These are phyloP conservation scores for Penicillium canariense DNA, from an alignment of 495 filamentous ascomycete genomes.

Conservation along the genomic window DNA sequence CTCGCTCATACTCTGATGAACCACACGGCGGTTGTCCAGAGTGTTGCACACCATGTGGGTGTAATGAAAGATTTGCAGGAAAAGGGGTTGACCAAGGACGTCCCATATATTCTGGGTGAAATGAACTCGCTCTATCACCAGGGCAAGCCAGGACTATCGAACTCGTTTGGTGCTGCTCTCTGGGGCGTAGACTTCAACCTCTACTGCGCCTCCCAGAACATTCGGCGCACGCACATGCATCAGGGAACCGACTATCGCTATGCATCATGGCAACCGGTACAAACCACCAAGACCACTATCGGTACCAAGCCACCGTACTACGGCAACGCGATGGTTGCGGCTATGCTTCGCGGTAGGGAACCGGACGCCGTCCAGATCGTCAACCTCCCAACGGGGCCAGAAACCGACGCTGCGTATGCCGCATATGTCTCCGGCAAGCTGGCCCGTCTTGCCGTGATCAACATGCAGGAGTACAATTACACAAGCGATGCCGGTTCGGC, in stretches of 20 bases:
- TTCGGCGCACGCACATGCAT: slow-evolving; percentile 66
- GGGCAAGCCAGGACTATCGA: slow-evolving; percentile 60
- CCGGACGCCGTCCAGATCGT: slow-evolving; percentile 21
- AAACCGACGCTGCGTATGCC: slow-evolving; percentile 57
- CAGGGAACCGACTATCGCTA: slow-evolving; percentile 62
- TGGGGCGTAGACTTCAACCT: slow-evolving; percentile 69
- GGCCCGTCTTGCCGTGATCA: slow-evolving; percentile 53
- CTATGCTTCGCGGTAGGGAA: slow-evolving; percentile 42
- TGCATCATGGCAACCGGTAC: slow-evolving; percentile 57
- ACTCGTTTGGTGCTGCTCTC: slow-evolving; percentile 68
- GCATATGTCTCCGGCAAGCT: slow-evolving; percentile 50
- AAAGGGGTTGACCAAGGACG: slow-evolving; percentile 36
- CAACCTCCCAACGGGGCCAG: slow-evolving; percentile 42
- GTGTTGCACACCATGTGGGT: slow-evolving; percentile 46
- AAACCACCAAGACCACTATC: slow-evolving; percentile 47
- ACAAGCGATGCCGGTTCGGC: slow-evolving; percentile 32
- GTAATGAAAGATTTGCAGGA: slow-evolving; percentile 21
- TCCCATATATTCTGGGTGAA: slow-evolving; percentile 64
- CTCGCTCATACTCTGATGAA: slow-evolving; percentile 65
- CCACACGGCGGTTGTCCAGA: slow-evolving; percentile 54
- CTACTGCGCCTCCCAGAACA: slow-evolving; percentile 53
- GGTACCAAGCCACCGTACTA: slow-evolving; percentile 70
- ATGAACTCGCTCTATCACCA: slow-evolving; percentile 64
- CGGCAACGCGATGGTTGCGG: slow-evolving; percentile 59
- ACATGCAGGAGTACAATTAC: slow-evolving; percentile 60